These are phyloP conservation scores for Wickerhamiella occidentalis DNA, from an alignment of 805 yeast genomes.

Conservation along the genomic window DNA sequence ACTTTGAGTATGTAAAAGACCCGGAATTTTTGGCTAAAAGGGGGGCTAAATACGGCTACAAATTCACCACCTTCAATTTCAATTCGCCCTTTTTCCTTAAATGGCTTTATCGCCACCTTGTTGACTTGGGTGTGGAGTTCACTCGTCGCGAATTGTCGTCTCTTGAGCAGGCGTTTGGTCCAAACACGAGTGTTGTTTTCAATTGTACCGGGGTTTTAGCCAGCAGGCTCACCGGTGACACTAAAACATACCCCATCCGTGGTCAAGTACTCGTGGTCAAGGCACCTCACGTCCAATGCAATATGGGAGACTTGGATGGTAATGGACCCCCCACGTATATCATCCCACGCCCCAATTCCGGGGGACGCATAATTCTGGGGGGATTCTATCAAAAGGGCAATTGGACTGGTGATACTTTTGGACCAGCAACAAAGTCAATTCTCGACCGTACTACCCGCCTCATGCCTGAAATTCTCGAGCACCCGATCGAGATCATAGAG, in stretches of 20 bases:
- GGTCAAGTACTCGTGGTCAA: constrained; percentile 68
- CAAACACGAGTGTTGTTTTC: constrained; percentile 40
- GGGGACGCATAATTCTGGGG: constrained; percentile 59
- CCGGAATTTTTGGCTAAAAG: constrained; percentile 32
- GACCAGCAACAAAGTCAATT: constrained; percentile 48
- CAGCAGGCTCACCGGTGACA: constrained; percentile 49
- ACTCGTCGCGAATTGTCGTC: constrained; percentile 37
- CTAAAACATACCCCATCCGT: constrained; percentile 53
- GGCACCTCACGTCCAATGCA: constrained; percentile 56
- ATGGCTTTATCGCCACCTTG: constrained; percentile 37
- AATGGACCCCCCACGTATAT: constrained; percentile 42
- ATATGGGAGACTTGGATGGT: constrained; percentile 26
- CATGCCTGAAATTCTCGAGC: constrained; percentile 34
- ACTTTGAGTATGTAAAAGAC: constrained; percentile 31
- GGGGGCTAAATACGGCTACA: constrained; percentile 46
- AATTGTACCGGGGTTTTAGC: constrained; percentile 75
- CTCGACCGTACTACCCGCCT: constrained; percentile 44
- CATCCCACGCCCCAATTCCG: constrained; percentile 58
- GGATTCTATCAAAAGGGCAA: constrained; percentile 57
- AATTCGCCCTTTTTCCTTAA: constrained; percentile 53
- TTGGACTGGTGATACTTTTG: constrained; percentile 49
- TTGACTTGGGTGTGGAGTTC: constrained; percentile 40
- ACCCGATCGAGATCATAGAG: constrained; percentile 41
- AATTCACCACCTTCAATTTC: constrained; percentile 53
- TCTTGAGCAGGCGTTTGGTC: constrained; percentile 39